Base-by-base conservation (phyloP, 805 yeast species). In the Hanseniaspora taiwanica region DNA sequence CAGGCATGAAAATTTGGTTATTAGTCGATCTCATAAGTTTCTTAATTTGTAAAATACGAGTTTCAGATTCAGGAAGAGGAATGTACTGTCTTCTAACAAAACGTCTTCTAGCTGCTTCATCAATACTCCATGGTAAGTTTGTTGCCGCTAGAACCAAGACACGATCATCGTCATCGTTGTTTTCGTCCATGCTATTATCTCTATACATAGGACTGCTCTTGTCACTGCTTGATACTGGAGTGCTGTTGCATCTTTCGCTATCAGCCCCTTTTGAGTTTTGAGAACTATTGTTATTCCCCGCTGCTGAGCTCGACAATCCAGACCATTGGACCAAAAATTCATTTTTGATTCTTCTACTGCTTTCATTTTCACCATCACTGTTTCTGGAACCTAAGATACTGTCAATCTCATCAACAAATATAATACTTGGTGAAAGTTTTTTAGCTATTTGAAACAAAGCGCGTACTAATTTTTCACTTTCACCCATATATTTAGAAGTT, bases 241-340 rank as follows among this genome's bases (percentile, higher is more conserved):
- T 5, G 3, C 14, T 14, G 16, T 24, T 32, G 3, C 56, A 58
- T 33, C 59, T 58, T 5, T 45, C 39, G 17, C 52, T 56, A 42
- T 66, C 72, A 36, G 66, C 68, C 12, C 67, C 62, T 6, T 64
- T 55, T 37, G 76, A 80, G n/a, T n/a, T n/a, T n/a, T n/a, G n/a
- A n/a, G n/a, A n/a, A n/a, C n/a, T n/a, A n/a, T n/a, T n/a, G n/a
- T n/a, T n/a, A n/a, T n/a, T n/a, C 38, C 76, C 69, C 1, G 93
- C 74, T 41, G 95, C 82, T 0, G 96, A 94, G 39, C 82, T 78
- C 35, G 91, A 82, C 35, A 91, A 66, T 42, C 86, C 87, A 14
- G 91, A 80, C 98, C 98, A 89, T 58, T 87, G 96, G 14, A 87
- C 83, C 43, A 89, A 64, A 56, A 89, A 89, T 59, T 87, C 97